Evolutionary conservation across 2,329 filamentous ascomycete species (phyloP), one percentile per base, ranked within the genome.

Genomic region (Penicillium psychrosexuale): DNA sequence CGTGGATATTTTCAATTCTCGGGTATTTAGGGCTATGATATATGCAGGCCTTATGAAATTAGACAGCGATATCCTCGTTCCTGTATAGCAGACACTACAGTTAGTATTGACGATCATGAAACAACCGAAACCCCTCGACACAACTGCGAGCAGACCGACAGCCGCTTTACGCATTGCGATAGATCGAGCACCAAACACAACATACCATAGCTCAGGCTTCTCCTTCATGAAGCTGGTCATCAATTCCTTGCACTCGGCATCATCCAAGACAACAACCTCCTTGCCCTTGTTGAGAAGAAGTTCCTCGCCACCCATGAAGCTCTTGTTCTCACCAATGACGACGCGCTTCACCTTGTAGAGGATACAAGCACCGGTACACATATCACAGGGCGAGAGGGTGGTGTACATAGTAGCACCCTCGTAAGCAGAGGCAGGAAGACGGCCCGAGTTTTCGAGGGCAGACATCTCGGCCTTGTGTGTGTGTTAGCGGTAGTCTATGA

Each of bases 391-490:
- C 3, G 86, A 89, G 7, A 92, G 77, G 0, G 88, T 91, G 3
- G 89, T 92, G 74, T 89, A 92, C 87, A 92, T 91, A n/a, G 88
- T 91, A 34, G 86, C 82, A 30, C 85, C 85, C 61, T 80, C 80
- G 72, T 91, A 91, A 6, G 82, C 81, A 1, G 82, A 82, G 15
- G 87, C 87, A 31, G 86, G 84, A 22, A 90, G 80, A 37, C 88
- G 83, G 43, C 88, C 88, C 0, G 87, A 87, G 71, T 88, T 86
- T 68, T 89, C 85, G 37, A 92, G 79, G n/a, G 87, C 84, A 17
- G 87, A 85, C 19, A 88, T 91, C 71, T 92, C 89, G 60, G 84
- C 89, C 87, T 91, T 61, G 13, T 15, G 19, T 15, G 19, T 27
- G 9, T 17, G 28, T 55, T 40, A 55, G 52, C 28, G 1, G 12